Evolutionary conservation across 768 basidiomycete genomes (phyloP), one percentile per base, ranked within the genome.

Genomic region (Suillus variegatus): DNA sequence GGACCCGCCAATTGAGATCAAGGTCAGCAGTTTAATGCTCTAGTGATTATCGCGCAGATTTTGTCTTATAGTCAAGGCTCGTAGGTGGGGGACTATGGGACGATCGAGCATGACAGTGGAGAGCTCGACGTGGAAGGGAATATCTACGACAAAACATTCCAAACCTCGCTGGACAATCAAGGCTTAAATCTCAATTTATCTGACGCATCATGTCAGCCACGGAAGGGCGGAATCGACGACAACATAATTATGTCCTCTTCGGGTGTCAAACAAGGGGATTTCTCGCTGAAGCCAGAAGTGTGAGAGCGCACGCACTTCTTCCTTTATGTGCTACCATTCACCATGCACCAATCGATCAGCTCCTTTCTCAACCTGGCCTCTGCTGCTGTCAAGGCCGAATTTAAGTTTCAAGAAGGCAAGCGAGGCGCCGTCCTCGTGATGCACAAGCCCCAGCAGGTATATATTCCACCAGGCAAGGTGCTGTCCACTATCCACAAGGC

Each of bases 381-480:
- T 9, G 77, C 76, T 0, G 71, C 77, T 22, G 35, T 81, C 66
- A 76, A 75, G 49, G 78, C 74, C 4, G 70, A 72, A 35, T 80
- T 78, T 78, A 71, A 76, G 44, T 80, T 79, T 64, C 71, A 72
- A 8, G 61, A 22, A 20, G 73, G 75, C 0, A 73, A 68, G 55
- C 76, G 74, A 2, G 77, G 74, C 4, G 79, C 79, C n/a, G 64
- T 81, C 38, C 65, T 80, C 9, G 67, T 78, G 67, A 80, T 80
- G 77, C 67, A 67, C 51, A 64, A 40, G 16, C 78, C 79, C 7
- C 74, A 71, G 13, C 35, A 60, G 28, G 25, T n/a, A 2, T 77
- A 14, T 47, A 52, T 76, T 51, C 75, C 76, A 0, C 52, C 2
- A 1, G 54, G 68, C 10, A 70, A 69, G 55, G 44, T 77, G 51